Conservation (phyloP, 306 rosid species). For the Prosopis cineraria region DNA sequence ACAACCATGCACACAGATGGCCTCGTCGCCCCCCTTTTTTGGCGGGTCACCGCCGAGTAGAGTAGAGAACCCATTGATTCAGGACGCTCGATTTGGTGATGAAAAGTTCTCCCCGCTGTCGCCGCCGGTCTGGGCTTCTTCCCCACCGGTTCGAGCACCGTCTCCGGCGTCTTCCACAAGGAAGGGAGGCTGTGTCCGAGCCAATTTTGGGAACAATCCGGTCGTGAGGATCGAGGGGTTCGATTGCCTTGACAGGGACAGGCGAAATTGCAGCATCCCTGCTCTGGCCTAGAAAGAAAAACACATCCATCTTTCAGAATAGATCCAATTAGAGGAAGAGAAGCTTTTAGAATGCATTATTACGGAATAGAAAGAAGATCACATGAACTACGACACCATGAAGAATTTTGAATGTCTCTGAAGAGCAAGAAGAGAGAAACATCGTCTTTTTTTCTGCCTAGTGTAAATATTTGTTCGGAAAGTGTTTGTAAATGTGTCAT, state of each 20-base stretch:
- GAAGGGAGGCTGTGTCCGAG: slow-evolving; percentile 75
- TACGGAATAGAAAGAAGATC: background rate
- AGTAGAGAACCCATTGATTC: slow-evolving; percentile 92
- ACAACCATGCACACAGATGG: slow-evolving; percentile 53
- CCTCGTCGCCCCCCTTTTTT: slow-evolving; percentile 88
- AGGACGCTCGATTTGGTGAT: slow-evolving; percentile 85
- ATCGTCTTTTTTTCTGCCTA: slow-evolving; percentile 36
- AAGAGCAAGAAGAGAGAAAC: slow-evolving; percentile 24
- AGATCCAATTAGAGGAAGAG: background rate
- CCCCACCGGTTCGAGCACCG: slow-evolving; percentile 43
- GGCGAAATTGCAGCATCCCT: slow-evolving; percentile 85
- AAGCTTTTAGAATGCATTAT: slow-evolving; percentile 6
- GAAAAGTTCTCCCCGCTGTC: slow-evolving; percentile 56
- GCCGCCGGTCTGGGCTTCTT: slow-evolving; percentile 42
- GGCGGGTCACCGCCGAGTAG: slow-evolving; percentile 98
- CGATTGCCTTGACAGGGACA: slow-evolving; percentile 87
- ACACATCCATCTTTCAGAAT: slow-evolving; percentile 13
- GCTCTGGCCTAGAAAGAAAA: slow-evolving; percentile 67
- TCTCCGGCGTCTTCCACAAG: slow-evolving; percentile 65
- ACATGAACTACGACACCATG: slow-evolving; percentile 25
- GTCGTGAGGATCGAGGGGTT: slow-evolving; percentile 89
- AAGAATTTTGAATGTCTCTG: slow-evolving; percentile 50
- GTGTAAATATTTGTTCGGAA: slow-evolving; percentile 47
- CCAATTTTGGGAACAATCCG: slow-evolving; percentile 77
- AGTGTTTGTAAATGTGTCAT: slow-evolving; percentile 56